A percentile compares a stretch with the other conserved stretches of the same genome.
phyloP scores from a whole-genome alignment of 1,284 basidiomycete genomes.

The Pterulicium gracile region DNA sequence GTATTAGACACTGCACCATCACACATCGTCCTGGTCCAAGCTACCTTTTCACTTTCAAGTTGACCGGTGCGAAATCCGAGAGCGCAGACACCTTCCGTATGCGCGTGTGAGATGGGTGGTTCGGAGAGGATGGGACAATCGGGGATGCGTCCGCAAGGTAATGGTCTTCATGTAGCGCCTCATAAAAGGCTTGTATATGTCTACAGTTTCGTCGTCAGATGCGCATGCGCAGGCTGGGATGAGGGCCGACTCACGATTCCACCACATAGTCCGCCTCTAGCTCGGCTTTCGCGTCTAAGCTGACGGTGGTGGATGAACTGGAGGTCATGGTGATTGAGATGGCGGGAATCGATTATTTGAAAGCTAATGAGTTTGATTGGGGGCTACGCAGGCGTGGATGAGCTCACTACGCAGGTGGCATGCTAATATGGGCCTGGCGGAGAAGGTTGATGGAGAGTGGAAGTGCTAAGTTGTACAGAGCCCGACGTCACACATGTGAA shows the following conservation, averaged over 20 bases:
- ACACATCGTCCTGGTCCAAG: too few species aligned
- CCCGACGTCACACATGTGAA: too few species aligned
- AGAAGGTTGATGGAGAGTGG: too few species aligned
- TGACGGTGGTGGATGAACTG: too few species aligned
- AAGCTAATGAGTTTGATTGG: too few species aligned
- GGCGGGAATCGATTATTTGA: too few species aligned
- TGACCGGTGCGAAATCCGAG: constrained; percentile 89
- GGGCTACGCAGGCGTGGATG: too few species aligned
- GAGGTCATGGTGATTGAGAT: too few species aligned
- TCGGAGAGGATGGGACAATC: background rate
- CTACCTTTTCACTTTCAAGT: constrained; percentile 66
- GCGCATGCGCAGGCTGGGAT: background rate
- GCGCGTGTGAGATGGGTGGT: constrained; percentile 16
- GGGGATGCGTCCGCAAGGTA: background rate
- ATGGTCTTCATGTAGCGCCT: background rate
- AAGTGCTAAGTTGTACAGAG: too few species aligned
- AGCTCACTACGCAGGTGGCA: too few species aligned
- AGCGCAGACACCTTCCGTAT: constrained; percentile 76
- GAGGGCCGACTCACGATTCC: background rate
- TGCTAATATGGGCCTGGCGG: too few species aligned
- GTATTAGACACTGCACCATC: constrained; percentile 1
- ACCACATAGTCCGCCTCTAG: background rate
- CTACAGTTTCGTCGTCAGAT: background rate
- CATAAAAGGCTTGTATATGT: background rate
- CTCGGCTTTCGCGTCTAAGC: too few species aligned